Evolutionary conservation across 2,329 filamentous ascomycete species (phyloP), one percentile per base, ranked within the genome.

Genomic region (Xylariaceae sp.): DNA sequence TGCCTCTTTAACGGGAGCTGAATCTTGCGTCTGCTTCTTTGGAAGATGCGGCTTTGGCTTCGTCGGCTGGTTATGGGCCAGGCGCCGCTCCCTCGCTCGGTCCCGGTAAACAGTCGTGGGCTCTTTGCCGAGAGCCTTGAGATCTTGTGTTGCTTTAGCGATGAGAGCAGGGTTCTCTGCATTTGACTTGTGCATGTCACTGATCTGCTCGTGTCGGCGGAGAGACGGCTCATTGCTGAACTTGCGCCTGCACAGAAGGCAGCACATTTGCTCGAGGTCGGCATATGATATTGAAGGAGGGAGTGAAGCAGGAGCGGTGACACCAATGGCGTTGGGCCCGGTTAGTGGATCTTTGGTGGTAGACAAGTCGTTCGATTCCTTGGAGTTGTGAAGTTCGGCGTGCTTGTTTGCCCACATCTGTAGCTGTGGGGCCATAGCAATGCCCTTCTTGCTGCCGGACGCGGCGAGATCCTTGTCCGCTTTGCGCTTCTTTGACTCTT

Each of bases 381-480:
- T 79, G 54, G 71, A 77, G 51, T 81, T 79, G 61, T 86, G 83
- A 19, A 88, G 71, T 61, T 89, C 84, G 1, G 84, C 84, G 63
- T 87, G 84, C 45, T 85, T 82, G 62, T 87, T 83, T 45, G 83
- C 82, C 86, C 86, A 89, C 66, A 86, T 87, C 66, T 88, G 83
- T 42, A 89, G 73, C 67, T 88, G 84, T 1, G 84, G 82, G n/a
- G 70, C 74, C 74, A 77, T 76, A 3, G 83, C 80, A 45, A 86
- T 76, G 7, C 77, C 73, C 59, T 82, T 75, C 55, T 74, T 75
- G 42, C 63, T 63, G 41, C 55, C 64, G 5, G 76, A 61, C 1
- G 62, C 60, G 5, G 63, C 47, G 13, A 69, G 55, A 9, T 73
- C 73, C 43, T 73, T 74, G 22, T 77, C 80, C 4, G 76, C 76